Base-by-base conservation (phyloP, 495 filamentous ascomycete species). In the Hyaloscypha bicolor region DNA sequence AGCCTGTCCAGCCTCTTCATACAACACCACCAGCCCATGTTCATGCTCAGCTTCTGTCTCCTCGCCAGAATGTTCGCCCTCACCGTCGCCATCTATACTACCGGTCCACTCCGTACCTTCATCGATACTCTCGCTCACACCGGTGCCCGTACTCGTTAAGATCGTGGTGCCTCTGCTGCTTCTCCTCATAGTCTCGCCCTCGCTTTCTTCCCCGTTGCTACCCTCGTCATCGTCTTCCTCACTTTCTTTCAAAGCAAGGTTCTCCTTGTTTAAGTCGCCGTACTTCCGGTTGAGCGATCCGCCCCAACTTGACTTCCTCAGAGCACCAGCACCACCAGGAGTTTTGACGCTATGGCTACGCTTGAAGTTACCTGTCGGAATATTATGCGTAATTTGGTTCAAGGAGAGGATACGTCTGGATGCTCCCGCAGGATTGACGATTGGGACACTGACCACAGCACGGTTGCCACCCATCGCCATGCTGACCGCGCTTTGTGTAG, bases 371-470 rank as follows among this genome's bases (percentile, higher is more conserved):
- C 90, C 88, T 6, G 81, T 78, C 6, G 85, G 79, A 6, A 88
- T 81, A 73, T 97, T 97, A 64, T 89, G 87, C 9, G 85, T 90
- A 22, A 98, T 94, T 74, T 97, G 90, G 74, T 89, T 96, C 48
- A 97, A 85, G 62, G 91, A 95, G 51, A 94, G 84, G 68, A 97
- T 97, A 12, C 95, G 88, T 3, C 94, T 86, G 29, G 87, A 82
- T n/a, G 67, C 58, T 25, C 64, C 67, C 2, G 65, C 57, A 1
- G 72, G 37, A 21, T 85, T 79, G 33, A 83, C 82, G 16, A 78
- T 79, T n/a, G 82, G 67, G 56, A 81, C 70, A 63, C 82, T 78
- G 25, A 82, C 68, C 25, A 79, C 70, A 69, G 69, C 78, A 74
- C 78, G 75, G 56, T 75, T 78, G 56, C 76, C 75, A 53, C 76